A percentile compares a stretch with the other conserved stretches of the same genome.
phyloP scores from a whole-genome alignment of 805 yeast genomes.

The Tetrapisispora arboricola region DNA sequence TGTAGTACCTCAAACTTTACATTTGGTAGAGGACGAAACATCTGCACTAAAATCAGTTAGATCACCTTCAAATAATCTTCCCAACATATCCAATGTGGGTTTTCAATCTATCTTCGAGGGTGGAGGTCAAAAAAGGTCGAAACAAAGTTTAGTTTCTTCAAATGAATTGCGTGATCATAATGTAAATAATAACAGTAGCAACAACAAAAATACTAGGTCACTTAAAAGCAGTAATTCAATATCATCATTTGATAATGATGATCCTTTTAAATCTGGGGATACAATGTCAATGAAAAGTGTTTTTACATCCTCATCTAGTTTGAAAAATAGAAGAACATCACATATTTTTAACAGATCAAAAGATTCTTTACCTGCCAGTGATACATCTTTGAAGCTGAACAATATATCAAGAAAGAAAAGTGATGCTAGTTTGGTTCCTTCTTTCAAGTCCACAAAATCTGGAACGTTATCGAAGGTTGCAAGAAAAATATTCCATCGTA shows the following conservation, averaged over 20 bases:
- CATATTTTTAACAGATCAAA: slow-evolving; percentile 1
- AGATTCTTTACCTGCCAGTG: background rate
- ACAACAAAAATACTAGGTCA: background rate
- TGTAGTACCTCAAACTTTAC: slow-evolving; percentile 23
- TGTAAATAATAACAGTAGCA: background rate
- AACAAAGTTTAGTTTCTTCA: slow-evolving; percentile 9
- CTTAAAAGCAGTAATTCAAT: background rate
- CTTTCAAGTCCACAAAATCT: slow-evolving; percentile 6
- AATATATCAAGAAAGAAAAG: background rate
- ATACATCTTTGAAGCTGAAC: background rate
- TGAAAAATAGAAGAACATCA: slow-evolving; percentile 2
- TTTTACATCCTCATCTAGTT: slow-evolving; percentile 6
- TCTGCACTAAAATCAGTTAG: slow-evolving; percentile 1
- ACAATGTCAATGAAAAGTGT: slow-evolving; percentile 5
- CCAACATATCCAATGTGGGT: slow-evolving; percentile 21
- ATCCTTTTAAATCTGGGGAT: slow-evolving; percentile 1
- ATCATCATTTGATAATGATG: background rate
- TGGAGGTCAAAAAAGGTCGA: slow-evolving; percentile 15
- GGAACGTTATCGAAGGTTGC: slow-evolving; percentile 15
- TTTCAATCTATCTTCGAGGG: slow-evolving; percentile 22
- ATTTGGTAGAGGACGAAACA: slow-evolving; percentile 13
- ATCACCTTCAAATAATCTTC: slow-evolving; percentile 10
- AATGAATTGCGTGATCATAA: background rate
- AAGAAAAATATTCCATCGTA: slow-evolving; percentile 20
- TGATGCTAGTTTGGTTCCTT: background rate